Conservation (phyloP, 2,329 filamentous ascomycete genomes). For the Fusarium mexicanum region DNA sequence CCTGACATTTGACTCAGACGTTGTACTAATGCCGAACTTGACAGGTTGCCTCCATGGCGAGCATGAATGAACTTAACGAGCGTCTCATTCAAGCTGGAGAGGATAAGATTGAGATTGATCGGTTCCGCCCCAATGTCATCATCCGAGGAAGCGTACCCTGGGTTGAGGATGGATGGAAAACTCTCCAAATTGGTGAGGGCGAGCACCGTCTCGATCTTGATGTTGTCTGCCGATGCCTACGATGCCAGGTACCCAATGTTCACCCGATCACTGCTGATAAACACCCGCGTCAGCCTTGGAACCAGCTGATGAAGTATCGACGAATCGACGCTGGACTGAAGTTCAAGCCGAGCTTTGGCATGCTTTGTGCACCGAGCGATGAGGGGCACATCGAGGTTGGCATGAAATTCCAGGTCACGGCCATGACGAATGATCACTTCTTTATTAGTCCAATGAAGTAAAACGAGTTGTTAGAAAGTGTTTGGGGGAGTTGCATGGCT, state of each 20-base stretch:
- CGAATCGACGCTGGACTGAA: conserved; percentile 68
- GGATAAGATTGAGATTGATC: conserved; percentile 65
- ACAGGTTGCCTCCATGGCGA: conserved; percentile 64
- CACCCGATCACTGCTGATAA: conserved; percentile 68
- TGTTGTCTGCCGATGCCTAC: conserved; percentile 66
- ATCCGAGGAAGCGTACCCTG: conserved; percentile 65
- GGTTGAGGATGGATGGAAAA: conserved; percentile 72
- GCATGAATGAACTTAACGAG: conserved; percentile 66
- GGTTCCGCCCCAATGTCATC: conserved; percentile 72
- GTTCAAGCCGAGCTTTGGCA: conserved; percentile 74
- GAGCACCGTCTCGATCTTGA: conserved; percentile 57
- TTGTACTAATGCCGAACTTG: conserved; percentile 67
- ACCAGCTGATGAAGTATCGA: conserved; percentile 68
- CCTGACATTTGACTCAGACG: conserved; percentile 49
- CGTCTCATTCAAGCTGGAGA: conserved; percentile 55
- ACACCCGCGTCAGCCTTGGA: conserved; percentile 68
- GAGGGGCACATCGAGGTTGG: conserved; percentile 66
- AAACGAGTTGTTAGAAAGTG: not conserved
- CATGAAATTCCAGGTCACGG: conserved; percentile 65
- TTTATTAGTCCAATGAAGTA: conserved; percentile 45
- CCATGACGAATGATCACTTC: conserved; percentile 64
- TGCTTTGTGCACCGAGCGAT: conserved; percentile 68
- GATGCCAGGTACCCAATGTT: conserved; percentile 73
- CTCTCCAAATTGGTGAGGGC: conserved; percentile 55
- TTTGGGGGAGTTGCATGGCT: not conserved